phyloP scores from a whole-genome alignment of 2,329 filamentous ascomycete species.

The Boeremia exigua region DNA sequence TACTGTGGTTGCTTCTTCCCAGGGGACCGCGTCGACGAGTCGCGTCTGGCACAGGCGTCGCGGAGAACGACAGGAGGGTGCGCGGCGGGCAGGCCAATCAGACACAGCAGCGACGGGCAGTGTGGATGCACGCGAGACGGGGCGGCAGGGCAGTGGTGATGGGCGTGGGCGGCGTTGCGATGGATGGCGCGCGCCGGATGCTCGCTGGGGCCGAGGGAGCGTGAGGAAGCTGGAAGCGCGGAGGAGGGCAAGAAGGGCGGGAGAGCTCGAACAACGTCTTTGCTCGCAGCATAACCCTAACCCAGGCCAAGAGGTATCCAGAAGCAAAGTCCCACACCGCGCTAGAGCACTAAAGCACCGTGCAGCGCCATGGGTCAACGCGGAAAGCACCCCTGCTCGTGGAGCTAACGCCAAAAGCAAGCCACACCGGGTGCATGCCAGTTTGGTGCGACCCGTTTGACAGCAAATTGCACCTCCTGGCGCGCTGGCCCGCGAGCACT shows the following conservation, averaged over 20 bases:
- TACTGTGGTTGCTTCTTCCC: conserved; percentile 24
- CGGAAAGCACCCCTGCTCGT: conserved; percentile 6
- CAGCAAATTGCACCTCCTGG: conserved; percentile 14
- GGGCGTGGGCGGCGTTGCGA: conserved; percentile 20
- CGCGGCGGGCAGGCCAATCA: conserved; percentile 24
- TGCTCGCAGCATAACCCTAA: conserved; percentile 27
- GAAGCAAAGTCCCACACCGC: conserved; percentile 10
- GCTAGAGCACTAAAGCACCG: conserved; percentile 2
- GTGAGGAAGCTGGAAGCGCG: conserved; percentile 29
- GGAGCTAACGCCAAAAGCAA: conserved; percentile 11
- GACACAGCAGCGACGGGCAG: neutral
- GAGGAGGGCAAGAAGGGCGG: conserved; percentile 32
- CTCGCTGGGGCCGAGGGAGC: conserved; percentile 29
- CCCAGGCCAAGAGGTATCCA: conserved; percentile 17
- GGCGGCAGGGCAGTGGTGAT: conserved; percentile 17
- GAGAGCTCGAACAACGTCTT: conserved; percentile 31
- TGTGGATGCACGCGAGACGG: conserved; percentile 9
- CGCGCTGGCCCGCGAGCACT: conserved; percentile 3
- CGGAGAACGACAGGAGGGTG: conserved; percentile 34
- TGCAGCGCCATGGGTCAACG: conserved; percentile 5
- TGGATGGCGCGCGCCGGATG: conserved; percentile 19
- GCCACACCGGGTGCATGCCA: conserved; percentile 18
- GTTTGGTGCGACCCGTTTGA: conserved; percentile 11
- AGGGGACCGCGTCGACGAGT: conserved; percentile 22
- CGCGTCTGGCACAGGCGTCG: conserved; percentile 33